A percentile compares a stretch with the other conserved stretches of the same genome.
Evolutionary conservation across 176 grass and related monocot species (phyloP).

Genomic region (Dendrocalamus sinicus): DNA sequence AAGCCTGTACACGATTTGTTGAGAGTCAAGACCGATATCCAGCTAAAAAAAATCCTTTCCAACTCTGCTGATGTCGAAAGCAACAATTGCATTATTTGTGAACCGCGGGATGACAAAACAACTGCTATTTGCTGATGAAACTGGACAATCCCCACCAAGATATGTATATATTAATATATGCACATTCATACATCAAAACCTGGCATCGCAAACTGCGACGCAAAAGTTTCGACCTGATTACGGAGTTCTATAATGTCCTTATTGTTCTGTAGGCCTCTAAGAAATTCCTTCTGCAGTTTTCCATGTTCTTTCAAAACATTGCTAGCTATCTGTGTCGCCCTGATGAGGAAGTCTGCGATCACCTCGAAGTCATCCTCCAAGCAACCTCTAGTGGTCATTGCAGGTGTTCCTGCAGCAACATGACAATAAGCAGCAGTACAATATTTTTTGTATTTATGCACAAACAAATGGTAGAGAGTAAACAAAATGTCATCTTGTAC

Average conservation of each 20-base stretch:
- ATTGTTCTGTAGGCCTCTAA: slow-evolving; percentile 80
- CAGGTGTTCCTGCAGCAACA: slow-evolving; percentile 72
- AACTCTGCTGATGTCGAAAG: slow-evolving; percentile 27
- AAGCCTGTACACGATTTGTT: slow-evolving; percentile 51
- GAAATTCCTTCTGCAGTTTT: slow-evolving; percentile 81
- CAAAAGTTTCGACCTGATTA: slow-evolving; percentile 74
- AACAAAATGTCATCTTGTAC: neutral
- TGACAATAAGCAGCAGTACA: slow-evolving; percentile 30
- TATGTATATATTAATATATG: slow-evolving; percentile 36
- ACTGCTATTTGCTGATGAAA: slow-evolving; percentile 38
- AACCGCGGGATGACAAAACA: slow-evolving; percentile 13
- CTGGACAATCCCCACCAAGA: slow-evolving; percentile 35
- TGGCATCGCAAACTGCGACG: slow-evolving; percentile 90
- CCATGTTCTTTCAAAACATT: slow-evolving; percentile 81
- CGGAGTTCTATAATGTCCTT: slow-evolving; percentile 75
- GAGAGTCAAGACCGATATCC: slow-evolving; percentile 28
- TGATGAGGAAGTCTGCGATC: slow-evolving; percentile 83
- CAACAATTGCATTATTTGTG: slow-evolving; percentile 8
- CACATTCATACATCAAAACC: slow-evolving; percentile 76
- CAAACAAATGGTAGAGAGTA: neutral
- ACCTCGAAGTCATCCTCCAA: slow-evolving; percentile 82
- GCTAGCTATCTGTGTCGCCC: slow-evolving; percentile 79
- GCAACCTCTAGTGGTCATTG: slow-evolving; percentile 99
- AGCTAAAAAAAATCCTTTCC: slow-evolving; percentile 28
- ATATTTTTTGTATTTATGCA: slow-evolving; percentile 3